Evolutionary conservation across 2,329 filamentous ascomycete species (phyloP).

Genomic region (Knufia petricola): DNA sequence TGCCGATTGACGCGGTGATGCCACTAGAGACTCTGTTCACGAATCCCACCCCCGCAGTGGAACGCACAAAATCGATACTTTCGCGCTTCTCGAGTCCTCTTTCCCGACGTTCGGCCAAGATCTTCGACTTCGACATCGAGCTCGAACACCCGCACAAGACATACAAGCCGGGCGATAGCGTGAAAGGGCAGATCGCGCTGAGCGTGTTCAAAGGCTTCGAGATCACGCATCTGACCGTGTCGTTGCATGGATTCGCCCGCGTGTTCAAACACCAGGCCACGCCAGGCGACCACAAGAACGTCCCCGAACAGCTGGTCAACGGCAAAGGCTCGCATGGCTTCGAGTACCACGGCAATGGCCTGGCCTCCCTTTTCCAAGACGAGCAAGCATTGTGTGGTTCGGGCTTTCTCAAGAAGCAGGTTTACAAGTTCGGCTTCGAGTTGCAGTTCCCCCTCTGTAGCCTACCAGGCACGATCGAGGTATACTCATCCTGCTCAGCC

Average conservation of each 20-base stretch:
- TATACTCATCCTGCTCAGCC: conserved; percentile 42
- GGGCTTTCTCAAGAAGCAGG: conserved; percentile 52
- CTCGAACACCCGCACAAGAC: conserved; percentile 54
- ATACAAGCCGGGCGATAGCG: conserved; percentile 53
- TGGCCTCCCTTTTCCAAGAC: conserved; percentile 56
- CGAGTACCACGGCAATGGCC: conserved; percentile 54
- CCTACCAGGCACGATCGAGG: conserved; percentile 82
- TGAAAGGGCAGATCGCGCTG: conserved; percentile 51
- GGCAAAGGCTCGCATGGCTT: conserved; percentile 44
- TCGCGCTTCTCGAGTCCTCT: conserved; percentile 49
- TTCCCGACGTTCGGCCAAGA: conserved; percentile 43
- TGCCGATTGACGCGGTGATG: conserved; percentile 17
- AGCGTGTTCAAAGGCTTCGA: conserved; percentile 51
- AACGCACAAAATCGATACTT: conserved; percentile 37
- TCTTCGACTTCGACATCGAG: conserved; percentile 53
- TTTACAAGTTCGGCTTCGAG: conserved; percentile 58
- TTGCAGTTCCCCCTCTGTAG: conserved; percentile 50
- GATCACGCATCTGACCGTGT: conserved; percentile 55
- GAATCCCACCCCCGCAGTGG: conserved; percentile 34
- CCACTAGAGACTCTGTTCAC: conserved; percentile 25
- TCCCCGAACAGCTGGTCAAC: conserved; percentile 42
- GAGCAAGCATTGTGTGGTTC: conserved; percentile 56
- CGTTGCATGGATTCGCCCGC: conserved; percentile 55
- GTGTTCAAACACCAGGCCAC: conserved; percentile 54
- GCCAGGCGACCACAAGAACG: conserved; percentile 44